Evolutionary conservation across 129 eudicot genomes (phyloP), one percentile per base, ranked within the genome.

Genomic region (Smallanthus sonchifolius): DNA sequence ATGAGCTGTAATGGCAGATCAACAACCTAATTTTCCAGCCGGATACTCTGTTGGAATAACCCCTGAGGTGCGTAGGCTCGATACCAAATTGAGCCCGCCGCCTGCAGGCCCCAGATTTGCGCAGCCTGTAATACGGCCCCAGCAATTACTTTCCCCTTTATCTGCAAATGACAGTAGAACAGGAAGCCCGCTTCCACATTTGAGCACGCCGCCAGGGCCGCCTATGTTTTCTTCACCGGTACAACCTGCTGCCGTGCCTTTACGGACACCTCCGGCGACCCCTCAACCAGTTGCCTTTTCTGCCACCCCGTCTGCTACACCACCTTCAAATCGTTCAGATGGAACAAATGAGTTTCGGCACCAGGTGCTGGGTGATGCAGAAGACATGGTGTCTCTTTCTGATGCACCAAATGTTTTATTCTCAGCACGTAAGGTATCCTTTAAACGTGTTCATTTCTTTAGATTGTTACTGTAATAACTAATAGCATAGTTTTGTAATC

Each of bases 171-270:
- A 89, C 15, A 42, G 85, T 67, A 83, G 91, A 70, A 63, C 80
- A 0, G 83, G 78, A 15, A 83, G 91, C 74, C 86, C 91, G 38
- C 64, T 38, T 62, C 92, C 97, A 32, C 92, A 75, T 70, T 15
- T 94, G 74, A 94, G 98, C 86, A 90, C 93, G 2, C 98, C 98
- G 2, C 98, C 98, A 9, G 96, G 97, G 11, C 98, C 98, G 44
- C 98, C 97, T 9, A 83, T 91, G 39, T 94, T 94, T 70, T 86
- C 98, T 11, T 90, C 97, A 0, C 98, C 98, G 4, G 85, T 90
- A 3, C 91, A 84, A 66, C 97, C 96, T 15, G 97, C 97, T 24
- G 98, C 96, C 7, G 96, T 85, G 56, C 97, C 96, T 1, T 90
- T 94, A 70, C 76, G 97, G 74, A 90, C 97, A 14, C 88, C 98